Base-by-base conservation (phyloP, 1,284 basidiomycete species). In the Apiotrichum laibachii region DNA sequence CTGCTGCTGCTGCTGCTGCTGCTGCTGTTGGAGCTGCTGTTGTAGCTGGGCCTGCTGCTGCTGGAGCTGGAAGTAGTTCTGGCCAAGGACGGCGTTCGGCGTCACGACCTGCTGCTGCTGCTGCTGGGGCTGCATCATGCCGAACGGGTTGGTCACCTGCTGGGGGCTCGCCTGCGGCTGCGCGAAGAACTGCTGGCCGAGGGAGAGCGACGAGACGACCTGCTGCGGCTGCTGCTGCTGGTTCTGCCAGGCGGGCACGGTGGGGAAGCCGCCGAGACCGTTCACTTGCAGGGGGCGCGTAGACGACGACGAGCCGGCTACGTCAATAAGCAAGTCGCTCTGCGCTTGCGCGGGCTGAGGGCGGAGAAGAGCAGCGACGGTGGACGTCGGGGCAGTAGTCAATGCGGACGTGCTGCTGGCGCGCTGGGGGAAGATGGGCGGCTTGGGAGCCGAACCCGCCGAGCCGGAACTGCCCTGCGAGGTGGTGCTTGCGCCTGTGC, bases 241-340 rank as follows among this genome's bases (percentile, higher is more conserved):
- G 45, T 2, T n/a, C 22, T 35, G 51, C 51, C 46, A 53, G 19
- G 51, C 44, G 33, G 49, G 61, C 26, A 56, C 50, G 33, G 45
- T 45, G n/a, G 55, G 60, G 54, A 55, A 47, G 33, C 42, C 45
- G n/a, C 53, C 59, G 56, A 55, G 57, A 51, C 33, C 53, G 61
- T 65, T 64, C 42, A 72, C 44, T 61, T 75, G 73, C 16, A 73
- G 64, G 8, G 73, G 72, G 42, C 72, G 57, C 1, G 73, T 72
- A 1, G 68, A 65, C 11, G 49, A 61, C 7, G 56, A 48, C 15
- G 62, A 59, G 37, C 68, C 68, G 6, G 42, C 43, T 6, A 73
- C 19, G 63, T 73, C 69, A 19, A 76, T 61, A 16, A 73, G 59
- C 9, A 57, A 48, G 55, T 51, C 40, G 10, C 40, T 34, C 5